phyloP scores from a whole-genome alignment of 2,329 filamentous ascomycete species.

The Colletotrichum spaethianum region DNA sequence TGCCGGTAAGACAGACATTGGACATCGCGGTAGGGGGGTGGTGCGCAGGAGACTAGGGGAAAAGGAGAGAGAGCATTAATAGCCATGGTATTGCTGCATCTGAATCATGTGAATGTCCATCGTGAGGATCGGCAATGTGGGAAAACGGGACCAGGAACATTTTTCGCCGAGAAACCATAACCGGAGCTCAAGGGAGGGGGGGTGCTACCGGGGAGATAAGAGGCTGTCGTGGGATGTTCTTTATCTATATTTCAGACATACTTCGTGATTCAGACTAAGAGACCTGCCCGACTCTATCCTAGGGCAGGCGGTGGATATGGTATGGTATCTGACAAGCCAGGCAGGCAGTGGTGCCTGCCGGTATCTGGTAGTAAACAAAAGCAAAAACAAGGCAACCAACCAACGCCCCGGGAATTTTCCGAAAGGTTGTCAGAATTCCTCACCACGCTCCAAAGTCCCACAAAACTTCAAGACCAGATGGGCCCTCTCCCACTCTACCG shows the following conservation, averaged over 20 bases:
- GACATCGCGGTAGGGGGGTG: not conserved
- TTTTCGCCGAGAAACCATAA: not conserved
- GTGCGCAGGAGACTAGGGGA: too few species aligned
- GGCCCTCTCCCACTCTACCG: not conserved
- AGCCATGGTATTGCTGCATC: not conserved
- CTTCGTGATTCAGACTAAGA: not conserved
- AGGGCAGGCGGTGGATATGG: not conserved
- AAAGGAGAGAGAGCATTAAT: not conserved
- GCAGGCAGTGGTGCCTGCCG: constrained; percentile 22
- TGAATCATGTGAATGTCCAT: constrained; percentile 1
- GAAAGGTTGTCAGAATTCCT: constrained; percentile 28
- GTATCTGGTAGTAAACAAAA: constrained; percentile 6
- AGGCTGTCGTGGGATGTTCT: not conserved
- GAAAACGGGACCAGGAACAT: not conserved
- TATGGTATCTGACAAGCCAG: constrained; percentile 22
- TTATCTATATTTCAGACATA: not conserved
- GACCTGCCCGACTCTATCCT: constrained; percentile 11
- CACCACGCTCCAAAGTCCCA: constrained; percentile 13
- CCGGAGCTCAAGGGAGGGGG: not conserved
- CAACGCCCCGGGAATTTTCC: constrained; percentile 26
- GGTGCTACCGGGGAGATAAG: not conserved
- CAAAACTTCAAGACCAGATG: constrained; percentile 10
- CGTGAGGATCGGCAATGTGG: not conserved
- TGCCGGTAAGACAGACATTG: not conserved
- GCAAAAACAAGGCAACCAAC: not conserved